Base-by-base conservation (phyloP, 371 early-diverging fungal species). In the Syncephalastrum racemosum region DNA sequence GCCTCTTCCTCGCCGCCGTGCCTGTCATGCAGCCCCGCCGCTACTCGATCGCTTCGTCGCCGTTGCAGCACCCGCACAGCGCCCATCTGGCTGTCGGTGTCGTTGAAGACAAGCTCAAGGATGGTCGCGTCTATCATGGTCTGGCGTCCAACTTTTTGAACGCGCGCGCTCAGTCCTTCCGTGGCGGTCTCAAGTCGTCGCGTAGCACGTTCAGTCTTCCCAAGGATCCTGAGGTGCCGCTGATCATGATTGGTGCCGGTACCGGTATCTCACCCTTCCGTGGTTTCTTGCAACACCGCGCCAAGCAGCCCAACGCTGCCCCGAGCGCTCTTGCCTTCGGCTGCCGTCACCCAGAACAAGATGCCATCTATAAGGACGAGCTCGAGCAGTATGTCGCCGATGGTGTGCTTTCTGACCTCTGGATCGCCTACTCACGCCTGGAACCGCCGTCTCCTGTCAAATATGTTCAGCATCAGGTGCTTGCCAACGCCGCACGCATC, bases 241-340 rank as follows among this genome's bases (percentile, higher is more conserved):
- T 83, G 1, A 70, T 87, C 42, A 78, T 88, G 80, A 76, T 85
- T 16, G 74, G 68, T 31, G 75, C 81, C 15, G 93, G 94, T 18
- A 90, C 93, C 2, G 96, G 96, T n/a, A 78, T 96, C 16, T 89
- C 96, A 3, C 94, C 96, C 4, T 93, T 96, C 88, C 82, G 92
- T 40, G 81, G 92, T 39, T 86, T 96, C 55, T 53, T 96, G 23
- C 68, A 74, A 63, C 75, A 71, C 42, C 73, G 71, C 41, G 67
- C 67, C 23, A 58, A 53, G 6, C 75, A 67, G 46, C 50, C 46
- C 19, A 59, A 67, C 12, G 63, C 63, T 13, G 76, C 65, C 16
- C 42, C 62, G 2, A 43, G 56, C 46, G 64, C 76, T 5, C 63
- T 96, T 43, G 90, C 95, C 76, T 89, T 91, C 70, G 97, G 97